Evolutionary conservation across 75 land plant genomes (phyloP).

Genomic region (Larix kaempferi): DNA sequence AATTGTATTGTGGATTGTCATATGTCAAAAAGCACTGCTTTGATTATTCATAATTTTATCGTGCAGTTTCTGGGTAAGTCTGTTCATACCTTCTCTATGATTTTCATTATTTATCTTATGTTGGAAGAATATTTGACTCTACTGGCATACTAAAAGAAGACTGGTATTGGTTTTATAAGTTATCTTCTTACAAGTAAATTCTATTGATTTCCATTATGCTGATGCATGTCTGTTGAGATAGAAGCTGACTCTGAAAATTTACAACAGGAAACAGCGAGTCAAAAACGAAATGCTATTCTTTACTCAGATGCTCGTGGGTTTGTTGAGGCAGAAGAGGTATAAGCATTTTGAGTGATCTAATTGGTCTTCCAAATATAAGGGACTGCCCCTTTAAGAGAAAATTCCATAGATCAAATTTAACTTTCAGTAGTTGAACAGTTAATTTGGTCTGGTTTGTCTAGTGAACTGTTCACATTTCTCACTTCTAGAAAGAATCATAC

Average conservation of each 20-base stretch:
- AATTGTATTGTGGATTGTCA: background rate
- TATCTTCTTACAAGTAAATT: too few relatives aligned
- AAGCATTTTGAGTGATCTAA: background rate
- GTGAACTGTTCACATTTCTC: background rate
- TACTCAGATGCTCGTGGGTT: conserved; percentile 52
- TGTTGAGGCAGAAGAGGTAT: conserved; percentile 21
- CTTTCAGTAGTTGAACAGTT: background rate
- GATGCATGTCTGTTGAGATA: background rate
- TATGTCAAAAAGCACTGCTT: background rate
- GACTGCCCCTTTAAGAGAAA: background rate
- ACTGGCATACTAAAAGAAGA: background rate
- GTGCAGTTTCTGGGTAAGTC: background rate
- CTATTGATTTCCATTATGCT: background rate
- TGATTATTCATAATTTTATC: background rate
- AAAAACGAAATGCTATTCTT: conserved; percentile 28
- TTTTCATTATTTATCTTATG: background rate
- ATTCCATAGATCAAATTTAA: background rate
- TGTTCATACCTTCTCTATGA: background rate
- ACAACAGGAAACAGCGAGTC: conserved; percentile 7
- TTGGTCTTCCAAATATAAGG: background rate
- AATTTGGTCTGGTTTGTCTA: background rate
- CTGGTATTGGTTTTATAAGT: background rate
- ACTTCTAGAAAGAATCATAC: background rate
- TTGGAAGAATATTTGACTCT: background rate
- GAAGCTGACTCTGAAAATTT: background rate